These are phyloP conservation scores for Solanum etuberosum DNA, from an alignment of 257 asterid species.

Conservation along the genomic window DNA sequence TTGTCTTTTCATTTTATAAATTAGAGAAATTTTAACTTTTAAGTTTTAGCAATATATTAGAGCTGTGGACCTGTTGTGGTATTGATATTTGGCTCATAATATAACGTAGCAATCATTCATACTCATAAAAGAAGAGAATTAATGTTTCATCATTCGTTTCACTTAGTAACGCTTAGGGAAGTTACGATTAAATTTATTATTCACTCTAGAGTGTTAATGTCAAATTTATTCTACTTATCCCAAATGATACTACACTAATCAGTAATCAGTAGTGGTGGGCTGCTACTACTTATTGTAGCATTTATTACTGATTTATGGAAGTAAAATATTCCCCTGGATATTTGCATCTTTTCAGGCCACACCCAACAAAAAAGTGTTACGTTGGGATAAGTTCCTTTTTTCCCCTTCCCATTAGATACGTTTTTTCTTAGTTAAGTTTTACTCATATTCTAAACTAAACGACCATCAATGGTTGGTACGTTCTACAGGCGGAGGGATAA, in stretches of 20 bases:
- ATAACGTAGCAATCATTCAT: background rate
- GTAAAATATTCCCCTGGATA: background rate
- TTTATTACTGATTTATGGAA: background rate
- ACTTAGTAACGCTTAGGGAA: background rate
- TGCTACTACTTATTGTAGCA: background rate
- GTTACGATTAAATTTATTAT: background rate
- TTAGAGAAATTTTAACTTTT: background rate
- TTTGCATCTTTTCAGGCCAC: background rate
- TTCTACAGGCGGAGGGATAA: background rate
- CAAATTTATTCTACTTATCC: background rate
- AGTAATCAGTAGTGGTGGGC: background rate
- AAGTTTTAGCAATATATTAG: background rate
- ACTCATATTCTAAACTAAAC: background rate
- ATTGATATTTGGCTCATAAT: background rate
- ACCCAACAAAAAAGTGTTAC: background rate
- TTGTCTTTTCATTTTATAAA: background rate
- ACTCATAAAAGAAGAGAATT: background rate
- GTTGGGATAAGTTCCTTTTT: background rate
- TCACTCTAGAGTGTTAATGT: background rate
- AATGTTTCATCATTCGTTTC: background rate
- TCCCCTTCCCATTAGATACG: background rate
- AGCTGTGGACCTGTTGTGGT: too few species aligned
- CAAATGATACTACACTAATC: background rate
- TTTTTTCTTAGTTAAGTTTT: background rate
- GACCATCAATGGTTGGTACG: background rate